A percentile compares a stretch with the other conserved stretches of the same genome.
Conservation (phyloP, 2,329 filamentous ascomycete genomes). For the Botrytis aclada region DNA sequence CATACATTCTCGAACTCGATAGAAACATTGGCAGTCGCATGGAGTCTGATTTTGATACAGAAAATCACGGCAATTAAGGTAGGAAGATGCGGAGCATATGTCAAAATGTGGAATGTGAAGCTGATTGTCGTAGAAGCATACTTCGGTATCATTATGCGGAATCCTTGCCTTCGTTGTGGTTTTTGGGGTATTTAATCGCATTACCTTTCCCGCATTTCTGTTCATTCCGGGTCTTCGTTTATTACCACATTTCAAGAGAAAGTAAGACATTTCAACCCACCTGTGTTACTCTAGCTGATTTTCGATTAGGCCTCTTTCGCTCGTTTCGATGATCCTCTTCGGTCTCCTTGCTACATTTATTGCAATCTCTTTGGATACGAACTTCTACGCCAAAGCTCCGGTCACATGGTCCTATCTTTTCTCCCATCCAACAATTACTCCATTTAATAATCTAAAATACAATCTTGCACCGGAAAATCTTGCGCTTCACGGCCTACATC, state of each 20-base stretch:
- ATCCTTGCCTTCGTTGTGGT: slow-evolving; percentile 78
- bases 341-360: slow-evolving; percentile 65
- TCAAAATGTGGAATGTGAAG: background rate
- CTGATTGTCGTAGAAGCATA: slow-evolving; percentile 56
- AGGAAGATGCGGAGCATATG: slow-evolving; percentile 25
- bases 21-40: slow-evolving; percentile 87
- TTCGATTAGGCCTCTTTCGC: slow-evolving; percentile 50
- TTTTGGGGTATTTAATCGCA: slow-evolving; percentile 90
- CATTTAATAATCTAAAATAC: slow-evolving; percentile 74
- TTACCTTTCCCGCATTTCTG: slow-evolving; percentile 93
- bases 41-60: slow-evolving; percentile 88
- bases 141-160: slow-evolving; percentile 71
- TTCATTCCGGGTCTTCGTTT: slow-evolving; percentile 79
- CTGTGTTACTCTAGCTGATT: slow-evolving; percentile 20
- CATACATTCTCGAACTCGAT: slow-evolving; percentile 98
- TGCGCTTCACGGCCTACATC: slow-evolving; percentile 72
- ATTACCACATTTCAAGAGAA: slow-evolving; percentile 79
- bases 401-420: slow-evolving; percentile 64
- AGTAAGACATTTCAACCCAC: slow-evolving; percentile 50
- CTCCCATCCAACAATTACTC: slow-evolving; percentile 66
- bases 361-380: slow-evolving; percentile 79
- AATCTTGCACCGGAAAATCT: slow-evolving; percentile 69
- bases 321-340: slow-evolving; percentile 62
- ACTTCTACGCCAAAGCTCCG: slow-evolving; percentile 68
- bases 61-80: slow-evolving; percentile 80